These are phyloP conservation scores for Penicillium dipodomyicola DNA, from an alignment of 495 filamentous ascomycete genomes.

Conservation along the genomic window DNA sequence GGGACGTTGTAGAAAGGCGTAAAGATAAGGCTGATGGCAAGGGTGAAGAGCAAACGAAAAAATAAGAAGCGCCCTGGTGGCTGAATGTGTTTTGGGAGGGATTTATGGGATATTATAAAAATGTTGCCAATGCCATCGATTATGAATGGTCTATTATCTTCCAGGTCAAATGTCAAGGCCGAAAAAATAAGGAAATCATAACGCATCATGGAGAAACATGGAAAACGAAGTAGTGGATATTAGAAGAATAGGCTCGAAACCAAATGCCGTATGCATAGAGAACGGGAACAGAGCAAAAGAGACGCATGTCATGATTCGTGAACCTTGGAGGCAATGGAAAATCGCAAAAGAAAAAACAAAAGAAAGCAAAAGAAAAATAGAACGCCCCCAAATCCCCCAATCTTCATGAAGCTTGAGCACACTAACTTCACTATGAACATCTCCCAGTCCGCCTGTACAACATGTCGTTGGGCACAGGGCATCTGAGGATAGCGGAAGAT, in stretches of 20 bases:
- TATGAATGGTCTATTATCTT: conserved; percentile 7
- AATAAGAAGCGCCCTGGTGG: conserved; percentile 18
- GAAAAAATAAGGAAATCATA: not conserved
- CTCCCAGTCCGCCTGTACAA: not conserved
- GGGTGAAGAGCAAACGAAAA: conserved; percentile 38
- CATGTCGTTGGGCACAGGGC: not conserved
- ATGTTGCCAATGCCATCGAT: conserved; percentile 3
- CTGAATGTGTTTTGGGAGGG: conserved; percentile 15
- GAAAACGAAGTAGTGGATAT: not conserved
- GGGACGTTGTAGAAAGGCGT: conserved; percentile 90
- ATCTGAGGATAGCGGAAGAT: not conserved
- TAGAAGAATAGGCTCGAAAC: not conserved
- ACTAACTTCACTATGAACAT: not conserved
- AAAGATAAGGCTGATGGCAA: conserved; percentile 78
- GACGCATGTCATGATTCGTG: conserved; percentile 19
- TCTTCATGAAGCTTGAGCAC: not conserved
- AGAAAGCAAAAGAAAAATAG: conserved; percentile 10
- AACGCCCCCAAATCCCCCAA: not conserved
- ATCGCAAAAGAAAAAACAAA: not conserved
- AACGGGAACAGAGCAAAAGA: conserved; percentile 1
- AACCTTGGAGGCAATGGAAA: conserved; percentile 3
- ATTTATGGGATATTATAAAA: conserved; percentile 15
- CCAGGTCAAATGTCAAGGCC: not conserved
- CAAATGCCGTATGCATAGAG: conserved; percentile 6
- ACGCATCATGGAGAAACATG: not conserved